Conservation (phyloP, 495 filamentous ascomycete genomes). For the Hypoxylon trugodes region DNA sequence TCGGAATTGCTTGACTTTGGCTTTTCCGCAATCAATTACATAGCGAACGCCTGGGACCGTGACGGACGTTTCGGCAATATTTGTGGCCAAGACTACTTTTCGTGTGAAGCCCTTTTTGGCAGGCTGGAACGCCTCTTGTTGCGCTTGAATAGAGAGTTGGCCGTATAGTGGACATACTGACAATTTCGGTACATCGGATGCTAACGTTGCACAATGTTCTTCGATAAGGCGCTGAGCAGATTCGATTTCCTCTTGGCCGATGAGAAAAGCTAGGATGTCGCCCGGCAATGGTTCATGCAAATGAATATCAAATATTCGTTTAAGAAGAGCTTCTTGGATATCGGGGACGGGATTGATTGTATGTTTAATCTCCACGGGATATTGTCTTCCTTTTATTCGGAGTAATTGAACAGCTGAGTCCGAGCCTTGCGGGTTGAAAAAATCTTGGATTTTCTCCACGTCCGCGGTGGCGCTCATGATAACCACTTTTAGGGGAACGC, state of each 20-base stretch:
- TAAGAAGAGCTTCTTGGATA: conserved; percentile 82
- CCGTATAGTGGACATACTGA: conserved; percentile 58
- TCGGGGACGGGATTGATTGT: conserved; percentile 80
- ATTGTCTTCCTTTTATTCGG: conserved; percentile 87
- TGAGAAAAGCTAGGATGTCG: conserved; percentile 92
- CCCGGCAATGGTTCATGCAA: conserved; percentile 87
- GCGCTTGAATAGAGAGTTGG: conserved; percentile 70
- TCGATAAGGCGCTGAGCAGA: conserved; percentile 80
- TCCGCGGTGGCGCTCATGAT: conserved; percentile 98
- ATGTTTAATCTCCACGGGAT: conserved; percentile 82
- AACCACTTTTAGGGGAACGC: conserved; percentile 82
- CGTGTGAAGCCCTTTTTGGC: conserved; percentile 75
- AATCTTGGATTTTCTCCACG: conserved; percentile 75
- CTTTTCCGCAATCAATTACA: conserved; percentile 93
- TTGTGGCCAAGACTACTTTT: conserved; percentile 92
- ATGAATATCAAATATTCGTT: conserved; percentile 89
- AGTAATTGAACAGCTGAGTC: conserved; percentile 58
- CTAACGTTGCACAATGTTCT: conserved; percentile 75
- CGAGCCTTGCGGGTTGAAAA: conserved; percentile 64
- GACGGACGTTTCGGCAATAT: conserved; percentile 97
- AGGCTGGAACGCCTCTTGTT: conserved; percentile 85
- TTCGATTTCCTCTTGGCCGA: conserved; percentile 93
- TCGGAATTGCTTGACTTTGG: conserved; percentile 92
- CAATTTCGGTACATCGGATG: conserved; percentile 76
- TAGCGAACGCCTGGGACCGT: conserved; percentile 92